Base-by-base conservation (phyloP, 1,284 basidiomycete species). In the Cutaneotrichosporon sp. region DNA sequence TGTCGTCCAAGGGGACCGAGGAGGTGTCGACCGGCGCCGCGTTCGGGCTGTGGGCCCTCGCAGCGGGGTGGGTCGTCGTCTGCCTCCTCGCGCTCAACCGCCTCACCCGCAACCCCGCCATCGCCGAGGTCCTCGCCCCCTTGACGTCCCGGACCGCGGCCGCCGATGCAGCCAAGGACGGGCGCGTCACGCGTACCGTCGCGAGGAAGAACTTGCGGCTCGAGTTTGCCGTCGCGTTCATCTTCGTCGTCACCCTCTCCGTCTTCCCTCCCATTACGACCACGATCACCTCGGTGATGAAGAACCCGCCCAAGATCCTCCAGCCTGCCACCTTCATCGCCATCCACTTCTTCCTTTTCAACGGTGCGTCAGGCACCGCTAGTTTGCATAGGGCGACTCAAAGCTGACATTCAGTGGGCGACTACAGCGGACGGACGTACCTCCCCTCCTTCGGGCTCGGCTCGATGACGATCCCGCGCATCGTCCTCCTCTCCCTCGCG, bases 211-310 rank as follows among this genome's bases (percentile, higher is more conserved):
- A 95, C 71, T 70, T 83, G 6, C 70, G 82, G 8, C 89, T 88
- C 72, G 87, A 93, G 74, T 69, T 90, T 54, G 87, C 91, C 11
- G 86, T 89, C 4, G 84, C 86, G 7, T 91, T 87, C 71, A 87
- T 89, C 2, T 93, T 92, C 70, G 76, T 87, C 22, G 84, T 91
- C 42, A 94, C 92, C 13, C 79, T 95, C 72, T 84, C 91, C 34
- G 87, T 94, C 46, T 94, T 87, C 78, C 92, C 92, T 3, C 85
- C 91, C 0, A 88, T 93, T 60, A 93, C 92, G 3, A 85, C 87
- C 4, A 88, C 88, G 0, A 85, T 95, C 54, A 76, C 78, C 36
- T 85, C 92, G 0, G 86, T 85, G 3, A 86, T 86, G 64, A 83
- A 85, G 1, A 69, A 74, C 0, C 51, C 70, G 3, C 71, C 73